Base-by-base conservation (phyloP, 352 stramenopile species). In the Pythium aquatile region DNA sequence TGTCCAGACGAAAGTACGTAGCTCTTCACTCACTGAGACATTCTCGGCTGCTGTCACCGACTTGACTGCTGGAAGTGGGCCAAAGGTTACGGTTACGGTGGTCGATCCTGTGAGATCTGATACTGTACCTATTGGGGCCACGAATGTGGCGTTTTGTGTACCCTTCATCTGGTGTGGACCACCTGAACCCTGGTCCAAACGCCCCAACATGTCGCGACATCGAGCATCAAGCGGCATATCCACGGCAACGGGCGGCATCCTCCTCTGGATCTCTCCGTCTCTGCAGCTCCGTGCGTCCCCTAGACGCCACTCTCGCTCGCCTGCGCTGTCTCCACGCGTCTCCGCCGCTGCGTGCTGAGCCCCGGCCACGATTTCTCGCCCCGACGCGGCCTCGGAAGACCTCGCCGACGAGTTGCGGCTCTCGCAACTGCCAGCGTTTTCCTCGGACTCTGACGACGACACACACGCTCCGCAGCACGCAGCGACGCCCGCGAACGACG, bases 21-120 rank as follows among this genome's bases (percentile, higher is more conserved):
- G 20, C 20, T 24, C 20, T 24, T 24, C 20, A 24, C 20, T 24
- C 20, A 24, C 13, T 47, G 39, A 47, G 39, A 47, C 39, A 47
- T 2, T 8, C 13, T 7, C 13, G 39, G 20, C 20, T 53, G 20
- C 46, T 33, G 20, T 24, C 46, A 33, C 20, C 17, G 44, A 53
- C 32, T 16, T 32, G 46, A 53, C 16, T 47, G 39, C 16, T 47
- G 14, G 39, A 47, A n/a, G 39, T 47, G 11, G 5, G 39, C 39
- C 39, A 47, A 13, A 47, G 13, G 53, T 59, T 20, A 26, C 53
- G 33, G n/a, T 47, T 59, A n/a, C 29, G 17, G 53, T 59, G 53
- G 35, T 59, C 32, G 17, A 59, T 30, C 14, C 53, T 59, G 39
- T 47, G 17, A 24, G 49, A 24, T 48, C 8, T 59, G 6, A 59